These are phyloP conservation scores for Colletotrichum agaves DNA, from an alignment of 2,329 filamentous ascomycete genomes.

Conservation along the genomic window DNA sequence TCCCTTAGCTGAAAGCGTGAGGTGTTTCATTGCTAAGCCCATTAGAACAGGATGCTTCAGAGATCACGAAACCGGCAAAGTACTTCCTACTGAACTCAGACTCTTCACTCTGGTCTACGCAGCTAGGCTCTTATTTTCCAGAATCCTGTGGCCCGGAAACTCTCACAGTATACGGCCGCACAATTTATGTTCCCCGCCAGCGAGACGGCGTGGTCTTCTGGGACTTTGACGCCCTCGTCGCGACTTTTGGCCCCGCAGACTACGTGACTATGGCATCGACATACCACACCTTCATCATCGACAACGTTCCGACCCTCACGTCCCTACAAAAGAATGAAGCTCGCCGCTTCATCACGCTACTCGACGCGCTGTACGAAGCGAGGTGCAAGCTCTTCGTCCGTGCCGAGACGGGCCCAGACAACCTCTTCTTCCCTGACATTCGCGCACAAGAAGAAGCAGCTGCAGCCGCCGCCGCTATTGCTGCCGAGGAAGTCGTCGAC, in stretches of 20 bases:
- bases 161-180: constrained; percentile 71
- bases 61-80: constrained; percentile 25
- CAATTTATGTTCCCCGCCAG: constrained; percentile 67
- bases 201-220: constrained; percentile 69
- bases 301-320: constrained; percentile 74
- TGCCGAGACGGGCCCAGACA: constrained; percentile 75
- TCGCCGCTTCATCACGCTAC: constrained; percentile 80
- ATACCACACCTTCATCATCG: constrained; percentile 82
- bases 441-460: constrained; percentile 25
- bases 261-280: constrained; percentile 84
- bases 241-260: constrained; percentile 79
- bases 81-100: constrained; percentile 21
- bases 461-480: background rate
- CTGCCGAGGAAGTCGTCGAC: constrained; percentile 37
- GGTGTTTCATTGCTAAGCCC: too few relatives aligned
- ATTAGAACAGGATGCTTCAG: background rate
- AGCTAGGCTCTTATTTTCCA: constrained; percentile 13
- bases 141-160: constrained; percentile 55
- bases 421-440: constrained; percentile 79
- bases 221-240: constrained; percentile 76
- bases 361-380: constrained; percentile 86
- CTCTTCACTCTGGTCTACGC: constrained; percentile 23
- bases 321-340: constrained; percentile 82
- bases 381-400: constrained; percentile 79
- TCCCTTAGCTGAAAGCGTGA: background rate